phyloP scores from a whole-genome alignment of 1,284 basidiomycete species.

The Hymenochaete sp. region DNA sequence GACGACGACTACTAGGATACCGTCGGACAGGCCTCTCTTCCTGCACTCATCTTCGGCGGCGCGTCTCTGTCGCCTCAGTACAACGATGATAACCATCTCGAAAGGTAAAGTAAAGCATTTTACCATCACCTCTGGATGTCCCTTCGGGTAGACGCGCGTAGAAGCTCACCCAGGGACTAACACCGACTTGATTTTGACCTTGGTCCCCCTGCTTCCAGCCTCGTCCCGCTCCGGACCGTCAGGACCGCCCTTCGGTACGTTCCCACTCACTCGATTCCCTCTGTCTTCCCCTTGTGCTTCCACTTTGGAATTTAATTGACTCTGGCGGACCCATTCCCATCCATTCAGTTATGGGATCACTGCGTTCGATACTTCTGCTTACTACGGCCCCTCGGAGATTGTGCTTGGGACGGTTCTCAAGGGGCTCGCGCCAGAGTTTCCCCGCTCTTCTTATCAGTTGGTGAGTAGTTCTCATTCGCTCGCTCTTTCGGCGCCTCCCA shows the following conservation, averaged over 20 bases:
- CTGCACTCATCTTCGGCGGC: conserved; percentile 56
- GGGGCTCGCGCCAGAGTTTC: conserved; percentile 60
- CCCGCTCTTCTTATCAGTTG: conserved; percentile 72
- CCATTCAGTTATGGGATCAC: conserved; percentile 71
- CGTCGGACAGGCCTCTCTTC: conserved; percentile 24
- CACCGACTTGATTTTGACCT: no score
- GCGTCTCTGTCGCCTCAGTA: conserved; percentile 72
- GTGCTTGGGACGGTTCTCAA: conserved; percentile 73
- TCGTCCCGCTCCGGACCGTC: conserved; percentile 61
- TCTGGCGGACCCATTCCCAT: no score
- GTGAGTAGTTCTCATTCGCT: conserved; percentile 36
- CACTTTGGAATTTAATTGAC: not conserved
- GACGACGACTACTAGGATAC: no score
- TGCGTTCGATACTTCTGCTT: conserved; percentile 85
- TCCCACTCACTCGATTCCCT: not conserved
- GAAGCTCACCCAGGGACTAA: no score
- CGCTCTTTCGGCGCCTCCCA: conserved; percentile 16
- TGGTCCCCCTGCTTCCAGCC: conserved; percentile 29
- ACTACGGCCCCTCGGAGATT: conserved; percentile 88
- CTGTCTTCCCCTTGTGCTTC: not conserved
- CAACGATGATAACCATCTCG: conserved; percentile 40
- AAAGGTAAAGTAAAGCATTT: conserved; percentile 9
- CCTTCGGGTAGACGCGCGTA: no score
- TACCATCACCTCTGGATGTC: no score
- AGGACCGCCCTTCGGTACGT: conserved; percentile 70